These are phyloP conservation scores for Kentomonas sorsogonicus DNA, from an alignment of 208 protist genomes.

Conservation along the genomic window DNA sequence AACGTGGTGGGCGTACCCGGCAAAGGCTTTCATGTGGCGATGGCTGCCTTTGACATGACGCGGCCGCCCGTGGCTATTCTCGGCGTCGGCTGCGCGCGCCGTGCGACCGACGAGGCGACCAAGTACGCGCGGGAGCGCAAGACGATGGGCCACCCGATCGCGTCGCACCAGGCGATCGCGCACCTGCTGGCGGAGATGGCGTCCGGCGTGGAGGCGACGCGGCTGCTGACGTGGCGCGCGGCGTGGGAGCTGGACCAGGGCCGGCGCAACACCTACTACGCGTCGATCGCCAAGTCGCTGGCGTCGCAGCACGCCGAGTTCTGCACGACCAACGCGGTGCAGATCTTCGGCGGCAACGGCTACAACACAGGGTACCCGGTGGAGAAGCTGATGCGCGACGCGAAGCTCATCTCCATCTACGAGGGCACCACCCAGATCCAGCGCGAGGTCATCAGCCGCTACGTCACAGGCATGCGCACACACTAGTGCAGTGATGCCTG, in stretches of 20 bases:
- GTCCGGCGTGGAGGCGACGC: constrained; percentile 74
- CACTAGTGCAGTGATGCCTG: not conserved
- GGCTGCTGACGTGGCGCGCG: constrained; percentile 63
- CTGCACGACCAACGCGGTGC: constrained; percentile 66
- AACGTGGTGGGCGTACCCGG: constrained; percentile 73
- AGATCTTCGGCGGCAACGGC: constrained; percentile 91
- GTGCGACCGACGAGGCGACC: constrained; percentile 76
- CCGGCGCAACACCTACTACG: constrained; percentile 81
- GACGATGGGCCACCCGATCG: constrained; percentile 80
- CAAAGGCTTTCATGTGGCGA: constrained; percentile 83
- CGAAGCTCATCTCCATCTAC: constrained; percentile 91
- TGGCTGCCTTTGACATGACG: constrained; percentile 86
- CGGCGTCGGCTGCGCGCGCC: constrained; percentile 78
- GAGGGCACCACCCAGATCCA: not conserved
- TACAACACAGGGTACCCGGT: constrained; percentile 92
- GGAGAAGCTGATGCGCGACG: constrained; percentile 92
- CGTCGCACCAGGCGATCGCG: constrained; percentile 78
- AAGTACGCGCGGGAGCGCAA: constrained; percentile 73
- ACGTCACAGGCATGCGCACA: not conserved
- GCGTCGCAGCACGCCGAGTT: constrained; percentile 71
- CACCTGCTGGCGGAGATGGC: constrained; percentile 92
- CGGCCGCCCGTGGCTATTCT: constrained; percentile 75
- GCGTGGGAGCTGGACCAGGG: constrained; percentile 81
- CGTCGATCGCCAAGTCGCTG: constrained; percentile 82
- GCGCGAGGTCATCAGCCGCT: not conserved